Base-by-base conservation (phyloP, 2,329 filamentous ascomycete genomes). In the Epichloe glyceriae region DNA sequence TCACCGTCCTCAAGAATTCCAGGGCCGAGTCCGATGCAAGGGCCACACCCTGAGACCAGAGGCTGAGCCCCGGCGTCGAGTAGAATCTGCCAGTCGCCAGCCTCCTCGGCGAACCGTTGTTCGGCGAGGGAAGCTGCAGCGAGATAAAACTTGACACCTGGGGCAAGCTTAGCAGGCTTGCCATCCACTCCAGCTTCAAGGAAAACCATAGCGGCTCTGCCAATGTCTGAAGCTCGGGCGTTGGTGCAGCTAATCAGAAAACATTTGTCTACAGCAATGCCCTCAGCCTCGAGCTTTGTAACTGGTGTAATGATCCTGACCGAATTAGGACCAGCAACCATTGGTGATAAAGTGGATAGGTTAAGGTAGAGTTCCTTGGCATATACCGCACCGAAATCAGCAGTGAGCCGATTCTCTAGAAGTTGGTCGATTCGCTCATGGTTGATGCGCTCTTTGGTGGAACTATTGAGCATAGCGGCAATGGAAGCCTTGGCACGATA, bases 181-280 rank as follows among this genome's bases (percentile, higher is more conserved):
- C 82, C 85, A 22, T 30, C 30, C 30, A 30, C 30, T 30, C 30
- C 79, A 1, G 86, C 88, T 39, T 91, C 85, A 51, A 79, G 81
- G 75, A 97, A 95, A 2, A 97, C 90, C 7, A 50, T 51, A 14
- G 88, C 88, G 10, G 52, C 46, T 10, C 46, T 46, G 5, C 19
- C 22, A 33, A 49, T 15, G 64, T 97, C 91, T 0, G 86, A 89
- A 10, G 82, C 78, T 47, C 91, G 76, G 0, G 80, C 83, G 69
- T 96, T 96, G 5, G 91, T 97, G 72, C 91, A 97, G 0, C 84
- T 89, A 0, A 96, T 84, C 0, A 96, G 73, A 33, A 95, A 96
- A 0, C 87, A 89, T 62, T 86, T 88, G 71, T 96, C 70, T 20
- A 97, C 67, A 46, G 79, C 76, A 64, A 97, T 95, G 56, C 86